phyloP scores from a whole-genome alignment of 176 grass and related monocot species.

The Oryza glaberrima region DNA sequence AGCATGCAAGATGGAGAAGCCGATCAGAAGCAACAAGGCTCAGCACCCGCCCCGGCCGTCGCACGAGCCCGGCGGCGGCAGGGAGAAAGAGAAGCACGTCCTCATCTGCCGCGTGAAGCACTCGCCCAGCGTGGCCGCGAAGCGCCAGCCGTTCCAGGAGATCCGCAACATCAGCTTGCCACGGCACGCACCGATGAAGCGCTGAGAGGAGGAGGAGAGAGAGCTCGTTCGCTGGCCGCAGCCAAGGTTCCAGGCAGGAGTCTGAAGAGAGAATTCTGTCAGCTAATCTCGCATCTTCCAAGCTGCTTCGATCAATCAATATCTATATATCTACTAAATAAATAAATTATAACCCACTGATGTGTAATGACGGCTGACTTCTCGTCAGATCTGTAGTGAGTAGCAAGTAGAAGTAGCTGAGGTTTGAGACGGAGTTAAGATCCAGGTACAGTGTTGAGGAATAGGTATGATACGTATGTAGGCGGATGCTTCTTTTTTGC shows the following conservation, averaged over 20 bases:
- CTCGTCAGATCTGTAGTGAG: constrained; percentile 49
- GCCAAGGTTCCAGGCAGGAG: constrained; percentile 33
- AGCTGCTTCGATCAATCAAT: constrained; percentile 23
- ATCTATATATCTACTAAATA: constrained; percentile 4
- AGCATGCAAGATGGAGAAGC: constrained; percentile 46
- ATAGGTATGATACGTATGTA: constrained; percentile 44
- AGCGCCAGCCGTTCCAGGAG: constrained; percentile 67
- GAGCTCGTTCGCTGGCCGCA: constrained; percentile 19
- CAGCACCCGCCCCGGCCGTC: constrained; percentile 32
- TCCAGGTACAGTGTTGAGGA: constrained; percentile 41
- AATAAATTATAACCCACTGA: constrained; percentile 38
- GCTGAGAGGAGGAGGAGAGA: constrained; percentile 19
- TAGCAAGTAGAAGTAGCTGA: constrained; percentile 10
- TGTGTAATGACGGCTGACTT: constrained; percentile 41
- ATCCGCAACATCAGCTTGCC: constrained; percentile 63
- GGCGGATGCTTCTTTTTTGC: constrained; percentile 30
- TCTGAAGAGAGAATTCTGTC: constrained; percentile 21
- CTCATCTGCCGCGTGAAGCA: constrained; percentile 76
- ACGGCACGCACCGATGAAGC: constrained; percentile 9
- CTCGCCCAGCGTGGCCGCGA: constrained; percentile 50
- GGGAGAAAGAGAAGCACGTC: constrained; percentile 79
- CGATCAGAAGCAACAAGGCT: constrained; percentile 33
- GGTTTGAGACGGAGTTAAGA: constrained; percentile 36
- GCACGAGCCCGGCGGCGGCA: constrained; percentile 40
- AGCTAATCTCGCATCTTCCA: constrained; percentile 20